A percentile compares a stretch with the other conserved stretches of the same genome.
These are phyloP conservation scores for Phytophthora boehmeriae DNA, from an alignment of 352 stramenopile genomes.

Conservation along the genomic window DNA sequence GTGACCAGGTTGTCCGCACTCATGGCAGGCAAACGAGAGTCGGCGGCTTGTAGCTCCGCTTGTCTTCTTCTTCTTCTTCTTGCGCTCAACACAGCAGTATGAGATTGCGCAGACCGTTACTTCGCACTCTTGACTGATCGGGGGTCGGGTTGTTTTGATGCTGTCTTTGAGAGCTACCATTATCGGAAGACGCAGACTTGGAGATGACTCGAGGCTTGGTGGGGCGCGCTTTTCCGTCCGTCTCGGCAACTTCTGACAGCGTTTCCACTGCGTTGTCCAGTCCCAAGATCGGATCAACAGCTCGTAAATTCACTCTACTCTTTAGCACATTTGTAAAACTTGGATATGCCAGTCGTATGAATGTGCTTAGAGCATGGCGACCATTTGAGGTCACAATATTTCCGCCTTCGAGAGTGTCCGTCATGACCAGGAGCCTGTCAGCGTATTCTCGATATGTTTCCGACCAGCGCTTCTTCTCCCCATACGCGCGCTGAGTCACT, in stretches of 20 bases:
- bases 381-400: background rate
- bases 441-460: constrained; percentile 3
- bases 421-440: background rate
- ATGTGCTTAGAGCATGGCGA: background rate
- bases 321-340: background rate
- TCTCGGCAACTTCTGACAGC: background rate
- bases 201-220: background rate
- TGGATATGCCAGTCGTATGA: background rate
- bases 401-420: background rate
- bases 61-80: background rate
- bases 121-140: background rate
- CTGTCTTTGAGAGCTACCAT: background rate
- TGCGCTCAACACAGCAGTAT: background rate
- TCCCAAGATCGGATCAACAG: background rate
- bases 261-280: background rate
- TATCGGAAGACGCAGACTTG: background rate
- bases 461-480: background rate
- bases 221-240: background rate
- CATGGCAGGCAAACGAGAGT: background rate
- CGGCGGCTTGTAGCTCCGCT: background rate
- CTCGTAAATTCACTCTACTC: background rate
- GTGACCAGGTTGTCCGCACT: background rate
- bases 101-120: background rate
- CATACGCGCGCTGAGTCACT: background rate
- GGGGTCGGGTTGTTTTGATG: background rate